These are phyloP conservation scores for Plasmodium malariae DNA, from an alignment of 169 alveolate species.

Conservation along the genomic window DNA sequence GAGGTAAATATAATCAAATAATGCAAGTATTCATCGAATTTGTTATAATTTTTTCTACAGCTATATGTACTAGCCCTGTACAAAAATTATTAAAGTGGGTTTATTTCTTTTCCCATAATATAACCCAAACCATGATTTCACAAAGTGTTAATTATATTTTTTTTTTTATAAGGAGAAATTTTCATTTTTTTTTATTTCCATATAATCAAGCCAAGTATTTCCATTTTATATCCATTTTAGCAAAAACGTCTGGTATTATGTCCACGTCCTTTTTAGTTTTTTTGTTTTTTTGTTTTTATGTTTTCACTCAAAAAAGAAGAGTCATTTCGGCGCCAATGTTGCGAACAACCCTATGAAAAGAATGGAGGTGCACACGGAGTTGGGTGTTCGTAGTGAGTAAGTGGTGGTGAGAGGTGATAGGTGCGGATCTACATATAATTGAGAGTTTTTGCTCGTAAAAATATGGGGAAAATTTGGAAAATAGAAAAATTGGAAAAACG, in stretches of 20 bases:
- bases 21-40: constrained; percentile 58
- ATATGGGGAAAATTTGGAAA: no score
- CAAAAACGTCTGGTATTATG: constrained; percentile 58
- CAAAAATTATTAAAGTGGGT: constrained; percentile 45
- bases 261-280: constrained; percentile 43
- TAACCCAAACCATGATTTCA: constrained; percentile 23
- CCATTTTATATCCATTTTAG: constrained; percentile 38
- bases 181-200: constrained; percentile 57
- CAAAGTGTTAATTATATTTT: constrained; percentile 25
- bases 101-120: constrained; percentile 50
- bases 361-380: no score
- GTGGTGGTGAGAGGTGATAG: no score
- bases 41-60: constrained; percentile 52
- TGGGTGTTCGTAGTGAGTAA: no score
- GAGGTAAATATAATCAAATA: constrained; percentile 39
- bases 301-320: constrained; percentile 48
- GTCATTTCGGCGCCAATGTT: constrained; percentile 66
- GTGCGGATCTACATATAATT: no score
- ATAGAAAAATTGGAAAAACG: not conserved
- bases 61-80: constrained; percentile 64
- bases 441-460: no score
- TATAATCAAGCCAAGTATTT: constrained; percentile 34
- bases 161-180: constrained; percentile 37
- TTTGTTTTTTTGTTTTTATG: constrained; percentile 55
- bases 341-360: no score